A percentile compares a stretch with the other conserved stretches of the same genome.
Conservation (phyloP, 1,284 basidiomycete species). For the Mrakiaceae sp. region DNA sequence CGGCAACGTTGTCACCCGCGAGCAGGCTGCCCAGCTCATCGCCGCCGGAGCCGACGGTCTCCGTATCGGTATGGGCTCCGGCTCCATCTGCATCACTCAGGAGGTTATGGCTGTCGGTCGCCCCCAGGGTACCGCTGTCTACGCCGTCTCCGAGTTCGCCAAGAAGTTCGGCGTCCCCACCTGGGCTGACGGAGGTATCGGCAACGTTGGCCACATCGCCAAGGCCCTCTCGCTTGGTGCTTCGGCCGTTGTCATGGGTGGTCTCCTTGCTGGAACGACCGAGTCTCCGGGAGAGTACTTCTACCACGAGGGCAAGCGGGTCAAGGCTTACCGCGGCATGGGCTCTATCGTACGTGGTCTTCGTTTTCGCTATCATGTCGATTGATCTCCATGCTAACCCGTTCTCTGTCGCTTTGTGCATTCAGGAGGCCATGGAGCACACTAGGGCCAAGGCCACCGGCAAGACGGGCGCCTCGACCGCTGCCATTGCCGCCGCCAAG, state of each 20-base stretch:
- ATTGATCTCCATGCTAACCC: background rate
- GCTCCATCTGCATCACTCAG: conserved; percentile 98
- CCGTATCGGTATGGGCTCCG: conserved; percentile 93
- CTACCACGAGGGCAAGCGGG: conserved; percentile 95
- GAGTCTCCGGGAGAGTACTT: conserved; percentile 99
- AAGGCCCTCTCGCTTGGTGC: conserved; percentile 93
- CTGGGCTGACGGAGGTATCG: conserved; percentile 94
- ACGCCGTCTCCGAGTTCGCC: conserved; percentile 88
- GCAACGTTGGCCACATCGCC: conserved; percentile 94
- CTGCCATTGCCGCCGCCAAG: conserved; percentile 39
- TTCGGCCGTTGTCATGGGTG: conserved; percentile 97
- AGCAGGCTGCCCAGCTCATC: conserved; percentile 91
- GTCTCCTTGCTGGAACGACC: conserved; percentile 86
- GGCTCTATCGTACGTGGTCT: conserved; percentile 52
- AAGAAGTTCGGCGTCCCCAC: conserved; percentile 90
- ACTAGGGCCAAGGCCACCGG: conserved; percentile 43
- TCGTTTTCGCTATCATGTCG: background rate
- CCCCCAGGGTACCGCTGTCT: conserved; percentile 93
- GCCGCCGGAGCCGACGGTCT: conserved; percentile 88
- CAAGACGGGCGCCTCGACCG: conserved; percentile 38
- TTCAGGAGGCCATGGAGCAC: conserved; percentile 81
- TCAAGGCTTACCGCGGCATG: conserved; percentile 99
- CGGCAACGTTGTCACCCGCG: conserved; percentile 94
- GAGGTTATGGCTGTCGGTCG: conserved; percentile 99
- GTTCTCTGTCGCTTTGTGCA: background rate